Conservation (phyloP, 306 rosid species). For the Trifolium pratense region DNA sequence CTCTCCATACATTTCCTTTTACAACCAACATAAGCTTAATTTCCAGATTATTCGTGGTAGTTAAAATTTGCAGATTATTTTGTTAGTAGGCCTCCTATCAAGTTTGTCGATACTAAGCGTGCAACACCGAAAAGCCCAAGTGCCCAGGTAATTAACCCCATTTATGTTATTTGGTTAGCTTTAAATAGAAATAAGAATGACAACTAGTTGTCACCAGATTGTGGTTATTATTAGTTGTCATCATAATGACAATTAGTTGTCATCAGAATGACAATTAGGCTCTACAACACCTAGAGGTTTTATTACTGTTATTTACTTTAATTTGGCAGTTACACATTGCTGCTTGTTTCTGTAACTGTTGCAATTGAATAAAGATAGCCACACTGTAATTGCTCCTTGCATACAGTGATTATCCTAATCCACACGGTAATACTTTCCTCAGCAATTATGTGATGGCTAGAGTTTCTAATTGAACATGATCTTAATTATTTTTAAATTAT, state of each 20-base stretch:
- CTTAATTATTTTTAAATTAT: background rate
- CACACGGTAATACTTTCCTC: too few relatives aligned
- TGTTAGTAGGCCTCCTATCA: too few relatives aligned
- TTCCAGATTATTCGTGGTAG: background rate
- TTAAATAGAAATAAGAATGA: background rate
- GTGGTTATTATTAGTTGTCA: too few relatives aligned
- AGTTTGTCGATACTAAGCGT: background rate
- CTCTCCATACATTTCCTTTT: constrained; percentile 4
- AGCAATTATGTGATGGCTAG: too few relatives aligned
- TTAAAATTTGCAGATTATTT: too few relatives aligned
- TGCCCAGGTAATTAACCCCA: background rate
- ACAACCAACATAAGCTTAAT: background rate
- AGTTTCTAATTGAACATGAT: background rate
- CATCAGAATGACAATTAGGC: background rate
- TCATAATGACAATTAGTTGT: too few relatives aligned
- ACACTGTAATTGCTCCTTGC: background rate
- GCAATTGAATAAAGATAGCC: background rate
- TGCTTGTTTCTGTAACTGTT: background rate
- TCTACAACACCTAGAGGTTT: background rate
- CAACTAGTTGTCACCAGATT: background rate
- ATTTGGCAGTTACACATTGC: background rate
- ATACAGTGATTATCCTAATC: background rate
- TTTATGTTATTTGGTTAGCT: background rate
- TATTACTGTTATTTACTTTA: background rate
- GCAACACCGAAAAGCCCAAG: too few relatives aligned